Percentiles rank a stretch among this genome's conserved stretches.
Conservation (phyloP, 345 rosid genomes). For the Gossypium sturtianum region DNA sequence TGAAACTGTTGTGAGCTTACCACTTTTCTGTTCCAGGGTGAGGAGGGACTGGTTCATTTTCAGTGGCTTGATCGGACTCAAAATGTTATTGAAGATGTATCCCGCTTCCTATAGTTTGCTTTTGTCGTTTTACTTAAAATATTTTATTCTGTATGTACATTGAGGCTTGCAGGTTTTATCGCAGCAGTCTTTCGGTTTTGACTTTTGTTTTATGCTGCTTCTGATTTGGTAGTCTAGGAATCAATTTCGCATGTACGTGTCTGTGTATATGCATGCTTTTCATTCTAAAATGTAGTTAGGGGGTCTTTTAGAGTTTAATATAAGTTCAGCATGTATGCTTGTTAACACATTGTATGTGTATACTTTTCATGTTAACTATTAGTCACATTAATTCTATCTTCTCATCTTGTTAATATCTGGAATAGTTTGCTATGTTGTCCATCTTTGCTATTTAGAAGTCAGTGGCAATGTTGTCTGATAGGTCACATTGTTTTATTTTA, state of each 20-base stretch:
- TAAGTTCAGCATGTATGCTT: not conserved
- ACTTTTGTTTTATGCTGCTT: not conserved
- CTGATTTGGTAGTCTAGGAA: not conserved
- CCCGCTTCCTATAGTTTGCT: constrained; percentile 24
- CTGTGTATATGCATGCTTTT: not conserved
- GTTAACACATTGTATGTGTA: not conserved
- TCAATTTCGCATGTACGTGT: not conserved
- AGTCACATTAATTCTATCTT: not conserved
- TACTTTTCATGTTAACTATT: not conserved
- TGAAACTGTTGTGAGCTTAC: not conserved
- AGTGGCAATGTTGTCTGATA: not conserved
- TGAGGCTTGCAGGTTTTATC: not conserved
- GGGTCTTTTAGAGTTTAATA: not conserved
- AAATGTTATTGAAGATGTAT: constrained; percentile 81
- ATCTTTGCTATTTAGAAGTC: not conserved
- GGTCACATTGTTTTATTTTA: not conserved
- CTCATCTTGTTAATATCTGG: not conserved
- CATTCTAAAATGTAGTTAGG: not conserved
- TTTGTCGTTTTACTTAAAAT: not conserved
- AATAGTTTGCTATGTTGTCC: not conserved
- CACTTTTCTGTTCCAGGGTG: constrained; percentile 41
- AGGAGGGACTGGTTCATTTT: constrained; percentile 86
- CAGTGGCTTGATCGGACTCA: constrained; percentile 86
- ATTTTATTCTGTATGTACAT: not conserved
- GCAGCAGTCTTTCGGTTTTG: no score